These are phyloP conservation scores for Claviceps pazoutovae DNA, from an alignment of 2,329 filamentous ascomycete genomes.

Conservation along the genomic window DNA sequence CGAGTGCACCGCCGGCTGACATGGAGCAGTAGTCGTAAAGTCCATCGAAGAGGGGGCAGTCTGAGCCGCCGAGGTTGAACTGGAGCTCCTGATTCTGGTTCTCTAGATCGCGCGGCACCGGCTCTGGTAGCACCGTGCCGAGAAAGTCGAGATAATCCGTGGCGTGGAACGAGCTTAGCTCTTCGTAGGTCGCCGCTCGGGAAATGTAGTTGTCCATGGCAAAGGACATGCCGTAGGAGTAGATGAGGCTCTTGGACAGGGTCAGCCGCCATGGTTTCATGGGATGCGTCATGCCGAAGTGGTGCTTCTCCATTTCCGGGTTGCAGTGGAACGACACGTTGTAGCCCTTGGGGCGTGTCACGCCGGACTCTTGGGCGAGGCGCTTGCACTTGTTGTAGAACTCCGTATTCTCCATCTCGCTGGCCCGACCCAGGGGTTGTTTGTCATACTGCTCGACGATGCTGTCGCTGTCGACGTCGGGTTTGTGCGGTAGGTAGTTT, in stretches of 20 bases:
- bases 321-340: constrained; percentile 94
- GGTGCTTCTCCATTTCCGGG: constrained; percentile 85
- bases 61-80: constrained; percentile 80
- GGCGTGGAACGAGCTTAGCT: constrained; percentile 76
- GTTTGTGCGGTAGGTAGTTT: constrained; percentile 45
- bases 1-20: constrained; percentile 79
- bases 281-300: constrained; percentile 91
- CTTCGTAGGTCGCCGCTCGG: constrained; percentile 71
- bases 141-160: constrained; percentile 86
- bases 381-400: constrained; percentile 45
- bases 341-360: constrained; percentile 71
- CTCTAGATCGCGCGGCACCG: constrained; percentile 50
- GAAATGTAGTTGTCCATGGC: constrained; percentile 92
- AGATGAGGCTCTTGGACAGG: constrained; percentile 85
- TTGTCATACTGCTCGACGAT: constrained; percentile 38
- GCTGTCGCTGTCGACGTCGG: constrained; percentile 36
- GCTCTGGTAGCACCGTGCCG: constrained; percentile 52
- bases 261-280: constrained; percentile 99
- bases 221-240: constrained; percentile 89
- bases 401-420: constrained; percentile 40
- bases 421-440: constrained; percentile 34
- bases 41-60: constrained; percentile 93
- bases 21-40: constrained; percentile 91
- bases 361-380: constrained; percentile 47
- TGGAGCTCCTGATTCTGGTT: constrained; percentile 48